These are phyloP conservation scores for Babesia sp. DNA, from an alignment of 169 alveolate genomes.

Conservation along the genomic window DNA sequence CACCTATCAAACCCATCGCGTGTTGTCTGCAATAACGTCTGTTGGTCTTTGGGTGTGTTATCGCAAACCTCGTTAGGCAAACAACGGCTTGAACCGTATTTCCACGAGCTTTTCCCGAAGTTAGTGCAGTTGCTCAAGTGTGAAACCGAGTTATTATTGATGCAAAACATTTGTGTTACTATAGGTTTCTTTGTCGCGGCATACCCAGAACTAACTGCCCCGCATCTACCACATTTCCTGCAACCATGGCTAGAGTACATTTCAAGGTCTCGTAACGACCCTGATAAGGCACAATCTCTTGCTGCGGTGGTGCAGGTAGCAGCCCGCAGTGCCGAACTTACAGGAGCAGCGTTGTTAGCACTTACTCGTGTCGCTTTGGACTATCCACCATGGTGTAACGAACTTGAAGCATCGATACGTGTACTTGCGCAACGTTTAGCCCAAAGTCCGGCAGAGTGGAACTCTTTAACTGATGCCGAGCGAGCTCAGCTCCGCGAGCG, in stretches of 20 bases:
- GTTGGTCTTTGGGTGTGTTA: slow-evolving; percentile 40
- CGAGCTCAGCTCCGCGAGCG: slow-evolving; percentile 4
- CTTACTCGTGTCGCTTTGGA: slow-evolving; percentile 3
- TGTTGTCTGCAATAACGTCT: slow-evolving; percentile 18
- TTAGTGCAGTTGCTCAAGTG: slow-evolving; percentile 3
- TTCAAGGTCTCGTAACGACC: slow-evolving; percentile 5
- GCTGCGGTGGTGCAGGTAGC: not conserved
- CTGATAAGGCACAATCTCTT: slow-evolving; percentile 22
- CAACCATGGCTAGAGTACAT: slow-evolving; percentile 22
- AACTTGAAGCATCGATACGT: slow-evolving; percentile 3
- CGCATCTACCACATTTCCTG: slow-evolving; percentile 14
- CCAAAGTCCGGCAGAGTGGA: slow-evolving; percentile 14
- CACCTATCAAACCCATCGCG: slow-evolving; percentile 4
- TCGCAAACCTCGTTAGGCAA: slow-evolving; percentile 5
- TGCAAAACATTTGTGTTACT: slow-evolving; percentile 50
- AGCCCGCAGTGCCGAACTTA: not conserved
- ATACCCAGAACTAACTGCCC: slow-evolving; percentile 11
- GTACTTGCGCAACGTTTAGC: slow-evolving; percentile 15
- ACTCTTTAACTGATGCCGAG: slow-evolving; percentile 10
- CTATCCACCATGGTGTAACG: slow-evolving; percentile 22
- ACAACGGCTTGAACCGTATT: slow-evolving; percentile 21
- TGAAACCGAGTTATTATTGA: slow-evolving; percentile 14
- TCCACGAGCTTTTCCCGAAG: slow-evolving; percentile 14
- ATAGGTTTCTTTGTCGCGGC: slow-evolving; percentile 39
- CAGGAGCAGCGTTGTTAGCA: slow-evolving; percentile 11